These are phyloP conservation scores for Asterophora parasitica DNA, from an alignment of 768 basidiomycete species.

Conservation along the genomic window DNA sequence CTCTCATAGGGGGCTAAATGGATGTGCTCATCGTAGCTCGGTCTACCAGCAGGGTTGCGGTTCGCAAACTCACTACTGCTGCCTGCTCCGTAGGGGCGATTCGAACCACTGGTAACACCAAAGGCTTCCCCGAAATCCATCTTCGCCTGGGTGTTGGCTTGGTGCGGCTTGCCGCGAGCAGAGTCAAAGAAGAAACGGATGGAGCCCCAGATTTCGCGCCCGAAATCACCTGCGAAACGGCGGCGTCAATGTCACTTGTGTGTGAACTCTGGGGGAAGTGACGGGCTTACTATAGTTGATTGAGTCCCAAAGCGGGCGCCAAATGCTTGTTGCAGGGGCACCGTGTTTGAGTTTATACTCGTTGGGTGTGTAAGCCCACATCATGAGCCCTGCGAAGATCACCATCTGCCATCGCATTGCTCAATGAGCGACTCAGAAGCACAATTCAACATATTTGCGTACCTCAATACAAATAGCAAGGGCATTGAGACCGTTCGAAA, in stretches of 20 bases:
- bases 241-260: neutral
- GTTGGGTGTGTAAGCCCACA: constrained; percentile 72
- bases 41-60: constrained; percentile 8
- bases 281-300: constrained; percentile 28
- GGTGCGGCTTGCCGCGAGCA: constrained; percentile 25
- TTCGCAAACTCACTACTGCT: constrained; percentile 3
- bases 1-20: constrained; percentile 14
- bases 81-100: neutral
- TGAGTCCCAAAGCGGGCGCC: constrained; percentile 72
- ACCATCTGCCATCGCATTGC: constrained; percentile 60
- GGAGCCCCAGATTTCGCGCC: constrained; percentile 57
- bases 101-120: constrained; percentile 21
- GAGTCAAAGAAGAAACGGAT: constrained; percentile 53
- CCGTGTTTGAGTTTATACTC: constrained; percentile 57
- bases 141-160: constrained; percentile 19
- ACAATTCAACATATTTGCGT: neutral
- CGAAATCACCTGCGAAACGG: constrained; percentile 52
- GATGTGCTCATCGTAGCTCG: constrained; percentile 18
- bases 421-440: neutral
- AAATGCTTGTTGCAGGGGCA: constrained; percentile 46
- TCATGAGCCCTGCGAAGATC: constrained; percentile 70
- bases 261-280: neutral
- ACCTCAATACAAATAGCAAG: constrained; percentile 84
- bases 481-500: constrained; percentile 80
- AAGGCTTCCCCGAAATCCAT: constrained; percentile 35